phyloP scores from a whole-genome alignment of 306 rosid genomes.

The Crotalaria pallida region DNA sequence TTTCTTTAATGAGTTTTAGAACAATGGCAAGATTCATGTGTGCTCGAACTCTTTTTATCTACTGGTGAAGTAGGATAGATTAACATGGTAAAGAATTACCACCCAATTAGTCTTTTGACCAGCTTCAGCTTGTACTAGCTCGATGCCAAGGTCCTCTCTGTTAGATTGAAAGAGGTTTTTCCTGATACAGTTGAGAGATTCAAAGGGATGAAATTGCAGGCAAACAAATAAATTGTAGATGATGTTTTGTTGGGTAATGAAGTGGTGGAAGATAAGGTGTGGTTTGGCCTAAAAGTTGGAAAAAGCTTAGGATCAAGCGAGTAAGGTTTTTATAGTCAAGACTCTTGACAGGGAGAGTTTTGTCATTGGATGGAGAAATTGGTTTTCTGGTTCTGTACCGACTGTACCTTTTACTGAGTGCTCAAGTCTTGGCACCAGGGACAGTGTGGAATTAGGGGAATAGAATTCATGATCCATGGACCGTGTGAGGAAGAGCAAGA shows the following conservation, averaged over 20 bases:
- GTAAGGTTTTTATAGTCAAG: neutral
- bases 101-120: neutral
- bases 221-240: slow-evolving; percentile 1
- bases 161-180: neutral
- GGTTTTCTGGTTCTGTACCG: neutral
- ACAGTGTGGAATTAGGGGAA: neutral
- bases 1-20: neutral
- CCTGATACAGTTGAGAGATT: neutral
- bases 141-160: neutral
- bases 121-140: neutral
- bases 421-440: neutral
- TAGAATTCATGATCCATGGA: too few species aligned
- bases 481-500: too few species aligned
- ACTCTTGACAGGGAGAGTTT: too few species aligned
- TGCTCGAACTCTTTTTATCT: neutral
- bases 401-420: neutral
- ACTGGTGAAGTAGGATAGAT: neutral
- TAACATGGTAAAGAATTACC: neutral
- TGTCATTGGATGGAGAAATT: neutral
- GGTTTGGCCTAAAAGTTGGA: neutral
- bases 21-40: neutral
- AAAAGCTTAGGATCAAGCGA: neutral
- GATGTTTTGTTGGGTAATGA: too few species aligned
- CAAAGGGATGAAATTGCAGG: neutral
- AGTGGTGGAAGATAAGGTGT: neutral